A percentile compares a stretch with the other conserved stretches of the same genome.
These are phyloP conservation scores for Ramularia endophylla DNA, from an alignment of 2,329 filamentous ascomycete genomes.

Conservation along the genomic window DNA sequence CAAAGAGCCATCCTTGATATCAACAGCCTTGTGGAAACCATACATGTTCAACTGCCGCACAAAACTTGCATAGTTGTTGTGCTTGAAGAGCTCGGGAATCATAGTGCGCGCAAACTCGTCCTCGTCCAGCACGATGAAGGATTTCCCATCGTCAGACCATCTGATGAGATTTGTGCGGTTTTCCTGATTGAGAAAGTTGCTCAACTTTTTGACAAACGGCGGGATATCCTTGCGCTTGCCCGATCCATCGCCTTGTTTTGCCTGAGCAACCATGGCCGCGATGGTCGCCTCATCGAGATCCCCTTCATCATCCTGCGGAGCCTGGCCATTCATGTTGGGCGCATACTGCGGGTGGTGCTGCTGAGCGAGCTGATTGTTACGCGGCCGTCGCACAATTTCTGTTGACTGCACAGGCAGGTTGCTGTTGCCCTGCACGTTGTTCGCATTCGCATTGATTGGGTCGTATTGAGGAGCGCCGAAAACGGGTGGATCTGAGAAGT, in stretches of 20 bases:
- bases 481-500: conserved; percentile 29
- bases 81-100: conserved; percentile 83
- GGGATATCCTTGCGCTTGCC: conserved; percentile 92
- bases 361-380: conserved; percentile 41
- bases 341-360: conserved; percentile 17
- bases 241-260: conserved; percentile 74
- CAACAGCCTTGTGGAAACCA: conserved; percentile 80
- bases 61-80: conserved; percentile 98
- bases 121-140: conserved; percentile 93
- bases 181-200: conserved; percentile 81
- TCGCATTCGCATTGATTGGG: too few species aligned
- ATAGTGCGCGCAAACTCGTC: conserved; percentile 75
- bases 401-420: conserved; percentile 24
- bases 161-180: conserved; percentile 93
- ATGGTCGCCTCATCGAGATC: conserved; percentile 62
- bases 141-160: conserved; percentile 95
- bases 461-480: conserved; percentile 12
- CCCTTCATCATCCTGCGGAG: conserved; percentile 49
- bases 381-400: conserved; percentile 42
- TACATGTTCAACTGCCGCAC: conserved; percentile 99
- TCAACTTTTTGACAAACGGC: conserved; percentile 95
- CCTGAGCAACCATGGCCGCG: conserved; percentile 70
- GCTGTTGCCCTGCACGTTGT: too few species aligned
- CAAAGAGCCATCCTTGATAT: conserved; percentile 95
- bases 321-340: conserved; percentile 16